Evolutionary conservation across 2,329 filamentous ascomycete species (phyloP).

Genomic region (Neonectria neomacrospora): DNA sequence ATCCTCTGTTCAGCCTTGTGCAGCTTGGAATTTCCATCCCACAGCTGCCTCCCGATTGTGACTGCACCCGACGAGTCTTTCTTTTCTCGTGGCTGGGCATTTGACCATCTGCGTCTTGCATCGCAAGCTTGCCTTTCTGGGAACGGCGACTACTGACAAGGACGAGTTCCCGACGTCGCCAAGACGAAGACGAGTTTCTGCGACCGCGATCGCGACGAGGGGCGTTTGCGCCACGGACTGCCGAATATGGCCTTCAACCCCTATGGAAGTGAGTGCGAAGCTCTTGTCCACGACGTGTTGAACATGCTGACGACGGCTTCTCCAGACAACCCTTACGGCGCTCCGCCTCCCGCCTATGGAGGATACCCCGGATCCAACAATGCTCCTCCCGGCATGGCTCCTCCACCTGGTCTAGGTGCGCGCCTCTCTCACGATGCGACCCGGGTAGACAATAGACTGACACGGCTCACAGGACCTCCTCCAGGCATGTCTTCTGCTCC

Average conservation of each 20-base stretch:
- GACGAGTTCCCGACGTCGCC: not conserved
- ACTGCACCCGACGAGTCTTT: constrained; percentile 7
- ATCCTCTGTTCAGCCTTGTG: constrained; percentile 42
- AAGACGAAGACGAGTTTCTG: constrained; percentile 7
- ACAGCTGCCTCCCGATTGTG: constrained; percentile 23
- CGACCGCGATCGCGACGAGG: constrained; percentile 28
- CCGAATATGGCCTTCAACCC: constrained; percentile 67
- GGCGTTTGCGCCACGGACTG: constrained; percentile 31
- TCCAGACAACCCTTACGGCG: constrained; percentile 71
- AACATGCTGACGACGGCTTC: constrained; percentile 23
- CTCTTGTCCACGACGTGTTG: not conserved
- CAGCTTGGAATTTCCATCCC: constrained; percentile 32
- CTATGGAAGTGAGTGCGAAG: constrained; percentile 61
- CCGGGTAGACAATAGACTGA: constrained; percentile 22
- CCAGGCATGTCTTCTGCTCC: constrained; percentile 84
- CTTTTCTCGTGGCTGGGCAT: not conserved
- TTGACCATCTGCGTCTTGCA: not conserved
- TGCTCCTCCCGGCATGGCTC: constrained; percentile 74
- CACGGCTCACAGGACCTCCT: constrained; percentile 68
- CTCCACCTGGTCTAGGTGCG: constrained; percentile 86
- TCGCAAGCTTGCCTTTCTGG: not conserved
- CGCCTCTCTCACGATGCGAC: constrained; percentile 24
- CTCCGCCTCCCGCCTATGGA: constrained; percentile 75
- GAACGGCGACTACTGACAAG: not conserved
- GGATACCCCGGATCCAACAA: constrained; percentile 71